Percentiles rank a stretch among this genome's conserved stretches.
These are phyloP conservation scores for Psidium guajava DNA, from an alignment of 345 rosid species.

Conservation along the genomic window DNA sequence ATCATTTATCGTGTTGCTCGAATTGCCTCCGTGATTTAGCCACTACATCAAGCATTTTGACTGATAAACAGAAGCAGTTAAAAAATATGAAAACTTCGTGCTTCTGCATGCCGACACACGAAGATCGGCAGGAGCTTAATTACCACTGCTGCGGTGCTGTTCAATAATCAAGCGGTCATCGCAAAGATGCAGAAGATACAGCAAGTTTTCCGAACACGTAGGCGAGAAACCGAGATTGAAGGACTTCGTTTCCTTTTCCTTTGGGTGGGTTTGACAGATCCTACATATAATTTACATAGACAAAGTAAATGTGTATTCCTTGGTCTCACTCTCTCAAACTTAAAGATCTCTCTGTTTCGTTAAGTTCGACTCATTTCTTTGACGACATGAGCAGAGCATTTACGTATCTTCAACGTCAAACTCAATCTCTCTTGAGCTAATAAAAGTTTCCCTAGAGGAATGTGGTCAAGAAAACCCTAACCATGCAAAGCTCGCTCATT, in stretches of 20 bases:
- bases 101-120: background rate
- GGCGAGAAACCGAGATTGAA: background rate
- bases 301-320: background rate
- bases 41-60: constrained; percentile 11
- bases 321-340: background rate
- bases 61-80: background rate
- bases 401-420: too few relatives aligned
- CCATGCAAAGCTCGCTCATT: background rate
- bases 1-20: constrained; percentile 20
- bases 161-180: background rate
- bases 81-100: background rate
- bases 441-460: background rate
- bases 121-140: background rate
- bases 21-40: constrained; percentile 34
- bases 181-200: background rate
- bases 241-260: background rate
- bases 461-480: background rate
- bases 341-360: background rate
- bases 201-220: background rate
- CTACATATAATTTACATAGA: background rate
- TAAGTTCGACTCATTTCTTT: too few relatives aligned
- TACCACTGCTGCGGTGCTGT: background rate
- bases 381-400: too few relatives aligned
- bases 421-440: too few relatives aligned
- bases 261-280: background rate